phyloP scores from a whole-genome alignment of 768 basidiomycete species.

The Suillus subalutaceus region DNA sequence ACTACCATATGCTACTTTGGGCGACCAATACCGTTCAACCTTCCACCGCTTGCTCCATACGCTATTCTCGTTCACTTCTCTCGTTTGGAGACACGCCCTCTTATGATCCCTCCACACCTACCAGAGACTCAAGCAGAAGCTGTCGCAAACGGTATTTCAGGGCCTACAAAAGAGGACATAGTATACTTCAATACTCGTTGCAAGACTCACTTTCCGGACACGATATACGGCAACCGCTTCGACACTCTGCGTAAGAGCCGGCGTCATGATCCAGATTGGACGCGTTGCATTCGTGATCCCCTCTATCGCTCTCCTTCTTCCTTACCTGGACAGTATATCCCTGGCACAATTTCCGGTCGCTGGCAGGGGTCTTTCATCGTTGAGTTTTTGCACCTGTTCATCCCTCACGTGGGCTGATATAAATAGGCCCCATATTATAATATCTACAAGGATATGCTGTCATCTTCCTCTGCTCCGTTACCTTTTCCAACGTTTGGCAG shows the following conservation, averaged over 20 bases:
- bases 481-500: conserved; percentile 40
- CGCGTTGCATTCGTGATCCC: conserved; percentile 23
- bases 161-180: conserved; percentile 52
- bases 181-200: conserved; percentile 45
- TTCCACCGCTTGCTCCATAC: conserved; percentile 49
- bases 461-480: conserved; percentile 35
- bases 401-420: conserved; percentile 5
- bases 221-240: conserved; percentile 22
- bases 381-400: conserved; percentile 2
- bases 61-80: conserved; percentile 52
- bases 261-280: conserved; percentile 35
- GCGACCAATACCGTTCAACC: conserved; percentile 28
- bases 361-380: conserved; percentile 57
- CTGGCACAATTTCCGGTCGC: conserved; percentile 47
- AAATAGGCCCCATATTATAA: conserved; percentile 42
- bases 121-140: conserved; percentile 41
- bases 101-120: conserved; percentile 44
- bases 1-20: conserved; percentile 49
- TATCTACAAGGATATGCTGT: conserved; percentile 42
- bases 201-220: conserved; percentile 39
- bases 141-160: conserved; percentile 31
- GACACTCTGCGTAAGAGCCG: conserved; percentile 29
- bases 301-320: conserved; percentile 9
- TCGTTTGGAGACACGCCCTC: conserved; percentile 39
- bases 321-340: conserved; percentile 35